Evolutionary conservation across 75 land plant species (phyloP), one percentile per base, ranked within the genome.

Genomic region (Pseudotsuga menziesii): DNA sequence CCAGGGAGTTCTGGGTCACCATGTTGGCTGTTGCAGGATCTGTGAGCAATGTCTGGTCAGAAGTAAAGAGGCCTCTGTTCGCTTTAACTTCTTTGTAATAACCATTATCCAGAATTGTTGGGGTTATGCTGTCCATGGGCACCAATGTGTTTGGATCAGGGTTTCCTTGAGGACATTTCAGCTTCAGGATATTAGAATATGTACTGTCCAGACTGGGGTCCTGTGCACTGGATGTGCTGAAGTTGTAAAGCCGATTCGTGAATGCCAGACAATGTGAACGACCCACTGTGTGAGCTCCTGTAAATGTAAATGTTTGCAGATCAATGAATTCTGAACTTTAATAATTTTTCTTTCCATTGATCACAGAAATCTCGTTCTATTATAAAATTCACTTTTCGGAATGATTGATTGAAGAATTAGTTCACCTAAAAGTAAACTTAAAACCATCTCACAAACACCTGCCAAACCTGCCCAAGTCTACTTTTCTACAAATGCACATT

Each of bases 241-340:
- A 83, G 83, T 66, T 76, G 82, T 87, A 89, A 1, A 89, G 79
- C 57, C 91, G 81, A 5, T 78, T 72, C 26, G 61, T 54, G 80
- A 89, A 84, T 19, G 80, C 23, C 14, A 12, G 32, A 78, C 91
- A 89, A 72, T 87, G 89, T 11, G 87, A 66, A 70, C 75, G 22
- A 16, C 91, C 91, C 8, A 89, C 64, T 2, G 90, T 84, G 77
- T 88, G 90, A 19, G 83, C 89, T 11, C 89, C 88, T 83, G 82
- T n/a, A n/a, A n/a, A n/a, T 44, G 52, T 7, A 8, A 44, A 8
- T 80, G 75, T 74, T 26, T 59, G 61, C 61, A 44, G 52, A 6
- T 6, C 11, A 44, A 44, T 44, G 9, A 44, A 44, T 44, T 7
- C n/a, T n/a, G n/a, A n/a, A n/a, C n/a, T n/a, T n/a, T n/a, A n/a